phyloP scores from a whole-genome alignment of 306 rosid genomes.

The Betula pendula region DNA sequence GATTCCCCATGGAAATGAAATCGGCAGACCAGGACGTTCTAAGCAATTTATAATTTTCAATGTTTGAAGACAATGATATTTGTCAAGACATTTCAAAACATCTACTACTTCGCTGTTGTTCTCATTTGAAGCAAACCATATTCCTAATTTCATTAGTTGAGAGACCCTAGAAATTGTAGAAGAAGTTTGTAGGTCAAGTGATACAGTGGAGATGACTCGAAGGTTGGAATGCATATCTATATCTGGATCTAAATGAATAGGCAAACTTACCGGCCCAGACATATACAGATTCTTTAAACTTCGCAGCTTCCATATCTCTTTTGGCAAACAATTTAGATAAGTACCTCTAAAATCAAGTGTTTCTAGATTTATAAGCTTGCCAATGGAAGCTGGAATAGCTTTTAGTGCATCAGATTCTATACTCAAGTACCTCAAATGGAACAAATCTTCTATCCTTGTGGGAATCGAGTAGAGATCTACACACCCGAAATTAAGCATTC shows the following conservation, averaged over 20 bases:
- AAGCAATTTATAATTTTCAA: background rate
- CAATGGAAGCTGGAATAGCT: too few species aligned
- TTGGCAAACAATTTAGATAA: background rate
- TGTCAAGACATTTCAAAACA: background rate
- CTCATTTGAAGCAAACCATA: background rate
- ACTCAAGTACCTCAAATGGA: slow-evolving; percentile 1
- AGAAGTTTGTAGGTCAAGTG: background rate
- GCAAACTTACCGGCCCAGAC: background rate
- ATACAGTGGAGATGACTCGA: background rate
- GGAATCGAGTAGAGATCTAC: background rate
- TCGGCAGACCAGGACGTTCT: background rate
- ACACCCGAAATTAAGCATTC: background rate
- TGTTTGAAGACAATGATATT: background rate
- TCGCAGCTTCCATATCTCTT: background rate
- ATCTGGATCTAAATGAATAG: background rate
- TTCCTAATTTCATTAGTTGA: background rate
- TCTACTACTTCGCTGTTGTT: background rate
- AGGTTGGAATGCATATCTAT: background rate
- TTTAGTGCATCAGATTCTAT: background rate
- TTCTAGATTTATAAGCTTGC: background rate
- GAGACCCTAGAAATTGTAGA: too few species aligned
- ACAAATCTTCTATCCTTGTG: background rate
- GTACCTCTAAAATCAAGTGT: background rate
- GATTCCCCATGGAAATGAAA: background rate
- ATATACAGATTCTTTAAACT: background rate